phyloP scores from a whole-genome alignment of 345 rosid species.

The Noccaea bulbosa region DNA sequence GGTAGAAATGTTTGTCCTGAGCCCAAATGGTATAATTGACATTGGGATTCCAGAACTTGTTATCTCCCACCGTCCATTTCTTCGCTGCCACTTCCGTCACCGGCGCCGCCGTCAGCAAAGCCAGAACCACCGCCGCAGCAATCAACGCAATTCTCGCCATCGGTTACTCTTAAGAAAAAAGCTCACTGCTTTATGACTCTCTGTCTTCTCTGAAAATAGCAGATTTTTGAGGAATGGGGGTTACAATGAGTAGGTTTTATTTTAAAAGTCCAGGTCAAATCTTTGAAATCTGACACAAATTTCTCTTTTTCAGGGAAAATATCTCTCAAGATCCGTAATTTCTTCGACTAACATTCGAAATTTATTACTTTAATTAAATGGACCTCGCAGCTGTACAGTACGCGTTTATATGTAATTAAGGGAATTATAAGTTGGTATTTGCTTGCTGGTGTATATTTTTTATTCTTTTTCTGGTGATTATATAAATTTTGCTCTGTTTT shows the following conservation, averaged over 20 bases:
- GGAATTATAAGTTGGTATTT: not conserved
- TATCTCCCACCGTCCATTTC: slow-evolving; percentile 66
- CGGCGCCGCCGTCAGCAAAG: slow-evolving; percentile 44
- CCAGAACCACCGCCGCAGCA: slow-evolving; percentile 42
- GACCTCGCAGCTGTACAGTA: slow-evolving; percentile 4
- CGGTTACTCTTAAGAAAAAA: slow-evolving; percentile 18
- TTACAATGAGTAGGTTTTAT: no score
- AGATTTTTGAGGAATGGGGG: not conserved
- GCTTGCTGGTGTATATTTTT: not conserved
- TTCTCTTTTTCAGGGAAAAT: slow-evolving; percentile 12
- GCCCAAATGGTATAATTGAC: slow-evolving; percentile 90
- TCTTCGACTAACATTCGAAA: slow-evolving; percentile 11
- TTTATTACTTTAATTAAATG: not conserved
- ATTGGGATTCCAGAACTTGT: slow-evolving; percentile 65
- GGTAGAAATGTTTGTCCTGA: slow-evolving; percentile 74
- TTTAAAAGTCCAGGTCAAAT: not conserved
- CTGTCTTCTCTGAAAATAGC: slow-evolving; percentile 24
- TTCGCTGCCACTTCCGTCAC: slow-evolving; percentile 57
- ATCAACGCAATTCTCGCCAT: slow-evolving; percentile 41
- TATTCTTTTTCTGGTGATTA: not conserved
- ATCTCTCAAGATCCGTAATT: slow-evolving; percentile 34
- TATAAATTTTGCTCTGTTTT: not conserved
- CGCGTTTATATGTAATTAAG: slow-evolving; percentile 14
- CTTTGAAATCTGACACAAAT: slow-evolving; percentile 11
- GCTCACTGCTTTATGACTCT: slow-evolving; percentile 33